Evolutionary conservation across 1,284 basidiomycete genomes (phyloP), one percentile per base, ranked within the genome.

Genomic region (Fomitopsis betulina): DNA sequence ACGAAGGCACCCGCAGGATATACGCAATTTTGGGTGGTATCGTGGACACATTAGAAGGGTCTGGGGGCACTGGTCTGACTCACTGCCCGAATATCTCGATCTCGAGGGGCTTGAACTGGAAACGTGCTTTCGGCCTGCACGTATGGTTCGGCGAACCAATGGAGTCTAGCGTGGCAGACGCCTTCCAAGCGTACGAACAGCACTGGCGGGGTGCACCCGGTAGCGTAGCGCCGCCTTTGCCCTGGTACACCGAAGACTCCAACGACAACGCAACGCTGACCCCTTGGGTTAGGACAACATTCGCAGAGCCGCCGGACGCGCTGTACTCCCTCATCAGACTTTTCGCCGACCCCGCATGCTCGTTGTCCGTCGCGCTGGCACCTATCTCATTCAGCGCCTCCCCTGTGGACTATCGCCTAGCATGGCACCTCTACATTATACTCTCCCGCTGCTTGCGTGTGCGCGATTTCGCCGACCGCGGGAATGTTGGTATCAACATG

Each of bases 361-460:
- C 87, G 5, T 76, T 89, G 15, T 88, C 85, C 2, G 76, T 80
- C 35, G 73, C 83, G 8, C 79, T 80, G 64, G 83, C 76, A 60
- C 89, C 95, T 0, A 76, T 87, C 33, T 91, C 90, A 38, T 94
- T 92, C 67, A 84, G 87, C 0, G 74, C 89, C 0, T 90, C 86
- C 12, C 89, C 90, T 0, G 73, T 86, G 21, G 95, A 97, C 72
- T 89, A 87, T 69, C 85, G 93, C 12, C 76, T 98, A 56, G 82
- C 92, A 8, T 99, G 96, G 96, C 95, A 98, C 73, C 71, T 98
- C 32, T 98, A 96, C 71, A 84, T 95, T 59, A 76, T 98, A 35
- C 78, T 99, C 27, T 90, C 94, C 4, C 84, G 89, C 25, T 91
- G 91, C 55, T 83, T 98, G 71, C 80, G 87, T 42, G 75, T 89